Conservation (phyloP, 495 filamentous ascomycete genomes). For the Pseudotulostoma volvatum region DNA sequence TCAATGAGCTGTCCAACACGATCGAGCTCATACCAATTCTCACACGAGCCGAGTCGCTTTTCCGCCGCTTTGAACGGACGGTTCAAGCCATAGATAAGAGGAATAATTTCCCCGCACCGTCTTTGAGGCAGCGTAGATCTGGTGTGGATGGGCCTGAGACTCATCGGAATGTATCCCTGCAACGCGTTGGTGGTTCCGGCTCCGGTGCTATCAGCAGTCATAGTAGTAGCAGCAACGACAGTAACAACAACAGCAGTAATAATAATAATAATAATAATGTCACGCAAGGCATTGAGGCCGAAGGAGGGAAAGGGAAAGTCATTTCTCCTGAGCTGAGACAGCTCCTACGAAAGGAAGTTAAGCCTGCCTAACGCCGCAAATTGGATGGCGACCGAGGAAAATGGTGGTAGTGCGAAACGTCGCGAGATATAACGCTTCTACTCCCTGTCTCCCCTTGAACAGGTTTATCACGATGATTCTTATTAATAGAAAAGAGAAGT, state of each 20-base stretch:
- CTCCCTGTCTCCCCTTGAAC: too few relatives aligned
- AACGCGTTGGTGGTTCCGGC: too few relatives aligned
- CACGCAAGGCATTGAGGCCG: neutral
- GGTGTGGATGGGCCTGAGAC: constrained; percentile 5
- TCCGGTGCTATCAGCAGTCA: constrained; percentile 12
- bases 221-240: constrained; percentile 12
- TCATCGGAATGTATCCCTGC: constrained; percentile 21
- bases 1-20: constrained; percentile 86
- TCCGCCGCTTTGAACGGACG: constrained; percentile 68
- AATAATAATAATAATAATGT: constrained; percentile 11
- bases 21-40: constrained; percentile 79
- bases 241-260: constrained; percentile 7
- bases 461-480: too few relatives aligned
- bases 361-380: too few relatives aligned
- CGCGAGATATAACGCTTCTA: too few relatives aligned
- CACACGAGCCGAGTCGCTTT: constrained; percentile 74
- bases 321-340: constrained; percentile 69
- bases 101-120: constrained; percentile 57
- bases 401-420: too few relatives aligned
- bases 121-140: constrained; percentile 37
- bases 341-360: constrained; percentile 55
- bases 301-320: constrained; percentile 29
- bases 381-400: too few relatives aligned
- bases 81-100: constrained; percentile 82
- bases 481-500: too few relatives aligned